Conservation (phyloP, 2,329 filamentous ascomycete species). For the Trichophyton mentagrophytes region DNA sequence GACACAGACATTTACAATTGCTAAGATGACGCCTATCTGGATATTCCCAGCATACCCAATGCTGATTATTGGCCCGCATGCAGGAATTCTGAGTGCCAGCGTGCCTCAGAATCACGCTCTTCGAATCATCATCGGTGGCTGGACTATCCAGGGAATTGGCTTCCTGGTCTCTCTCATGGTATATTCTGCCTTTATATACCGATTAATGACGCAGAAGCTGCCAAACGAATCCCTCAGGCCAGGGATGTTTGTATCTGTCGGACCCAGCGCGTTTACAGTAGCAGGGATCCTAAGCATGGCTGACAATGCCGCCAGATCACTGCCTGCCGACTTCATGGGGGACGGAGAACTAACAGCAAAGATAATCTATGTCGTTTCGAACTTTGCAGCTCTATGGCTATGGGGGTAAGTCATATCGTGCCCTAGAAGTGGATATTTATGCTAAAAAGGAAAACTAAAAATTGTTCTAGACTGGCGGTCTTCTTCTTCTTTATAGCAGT, state of each 20-base stretch:
- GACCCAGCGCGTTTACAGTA: conserved; percentile 59
- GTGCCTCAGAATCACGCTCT: conserved; percentile 35
- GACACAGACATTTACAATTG: conserved; percentile 56
- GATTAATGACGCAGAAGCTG: conserved; percentile 77
- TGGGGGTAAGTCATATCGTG: conserved; percentile 43
- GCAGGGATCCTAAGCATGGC: conserved; percentile 49
- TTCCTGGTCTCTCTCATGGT: conserved; percentile 63
- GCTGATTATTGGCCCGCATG: conserved; percentile 62
- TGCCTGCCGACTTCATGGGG: conserved; percentile 45
- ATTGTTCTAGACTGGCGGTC: conserved; percentile 46
- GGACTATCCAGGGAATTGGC: conserved; percentile 50
- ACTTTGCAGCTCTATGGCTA: conserved; percentile 62
- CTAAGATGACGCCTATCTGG: conserved; percentile 78
- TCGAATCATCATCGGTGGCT: conserved; percentile 47
- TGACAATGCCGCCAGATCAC: conserved; percentile 35
- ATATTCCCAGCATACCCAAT: conserved; percentile 77
- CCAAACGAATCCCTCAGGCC: conserved; percentile 63
- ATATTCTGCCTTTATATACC: conserved; percentile 70
- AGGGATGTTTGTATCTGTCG: conserved; percentile 75
- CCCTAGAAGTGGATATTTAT: no score
- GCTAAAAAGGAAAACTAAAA: not conserved
- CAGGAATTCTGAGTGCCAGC: conserved; percentile 43
- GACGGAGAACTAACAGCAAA: conserved; percentile 42
- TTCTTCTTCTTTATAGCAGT: conserved; percentile 76
- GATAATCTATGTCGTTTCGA: conserved; percentile 42